A percentile compares a stretch with the other conserved stretches of the same genome.
phyloP scores from a whole-genome alignment of 2,329 filamentous ascomycete species.

The Plenodomus tracheiphilus region DNA sequence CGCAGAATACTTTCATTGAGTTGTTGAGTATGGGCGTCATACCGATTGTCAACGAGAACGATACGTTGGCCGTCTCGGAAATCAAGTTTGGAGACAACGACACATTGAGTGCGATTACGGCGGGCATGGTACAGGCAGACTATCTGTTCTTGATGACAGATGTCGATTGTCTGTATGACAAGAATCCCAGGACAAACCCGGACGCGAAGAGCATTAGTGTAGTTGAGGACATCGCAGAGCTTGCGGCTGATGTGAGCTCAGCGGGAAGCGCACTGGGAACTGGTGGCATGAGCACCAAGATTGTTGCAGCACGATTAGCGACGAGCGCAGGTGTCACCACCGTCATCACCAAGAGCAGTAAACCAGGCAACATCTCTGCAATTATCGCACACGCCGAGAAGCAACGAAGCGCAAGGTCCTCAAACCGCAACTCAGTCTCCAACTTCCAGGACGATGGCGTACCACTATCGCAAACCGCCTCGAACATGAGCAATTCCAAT shows the following conservation, averaged over 20 bases:
- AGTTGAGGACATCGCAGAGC: conserved; percentile 80
- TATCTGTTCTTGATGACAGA: conserved; percentile 99
- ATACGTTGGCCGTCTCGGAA: conserved; percentile 93
- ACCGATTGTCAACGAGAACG: conserved; percentile 98
- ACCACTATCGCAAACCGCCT: conserved; percentile 24
- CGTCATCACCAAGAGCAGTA: conserved; percentile 91
- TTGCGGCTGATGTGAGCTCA: conserved; percentile 88
- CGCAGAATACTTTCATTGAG: conserved; percentile 91
- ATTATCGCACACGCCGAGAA: conserved; percentile 82
- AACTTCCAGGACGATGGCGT: conserved; percentile 35
- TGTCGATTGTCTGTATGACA: conserved; percentile 95
- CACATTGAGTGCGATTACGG: conserved; percentile 92
- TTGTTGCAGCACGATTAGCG: conserved; percentile 86
- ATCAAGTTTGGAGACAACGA: conserved; percentile 99
- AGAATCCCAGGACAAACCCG: conserved; percentile 83
- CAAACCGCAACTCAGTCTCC: conserved; percentile 32
- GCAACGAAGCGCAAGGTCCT: conserved; percentile 49
- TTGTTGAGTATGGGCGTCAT: conserved; percentile 94
- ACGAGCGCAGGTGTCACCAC: conserved; percentile 95
- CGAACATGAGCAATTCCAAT: conserved; percentile 20
- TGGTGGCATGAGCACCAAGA: conserved; percentile 97
- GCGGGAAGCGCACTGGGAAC: conserved; percentile 88
- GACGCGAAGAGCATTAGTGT: conserved; percentile 90
- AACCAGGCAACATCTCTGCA: conserved; percentile 84
- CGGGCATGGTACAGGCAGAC: conserved; percentile 95